phyloP scores from a whole-genome alignment of 441 rosid genomes.

The Metrosideros polymorpha region DNA sequence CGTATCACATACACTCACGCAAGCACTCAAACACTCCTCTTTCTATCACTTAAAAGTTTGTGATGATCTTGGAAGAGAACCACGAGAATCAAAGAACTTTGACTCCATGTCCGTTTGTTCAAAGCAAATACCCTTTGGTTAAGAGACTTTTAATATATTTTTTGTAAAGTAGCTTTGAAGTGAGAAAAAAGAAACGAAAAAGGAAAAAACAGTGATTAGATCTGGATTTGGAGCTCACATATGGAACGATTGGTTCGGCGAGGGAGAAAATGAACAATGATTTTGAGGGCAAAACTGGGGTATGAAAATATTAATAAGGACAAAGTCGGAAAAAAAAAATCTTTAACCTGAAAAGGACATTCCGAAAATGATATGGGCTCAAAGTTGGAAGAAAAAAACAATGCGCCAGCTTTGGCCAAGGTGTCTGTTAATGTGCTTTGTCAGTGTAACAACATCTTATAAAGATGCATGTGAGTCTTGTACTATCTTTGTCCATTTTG shows the following conservation, averaged over 20 bases:
- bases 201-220: not conserved
- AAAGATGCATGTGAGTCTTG: too few species aligned
- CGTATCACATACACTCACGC: not conserved
- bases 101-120: not conserved
- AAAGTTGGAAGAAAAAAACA: too few species aligned
- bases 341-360: not conserved
- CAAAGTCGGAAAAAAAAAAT: not conserved
- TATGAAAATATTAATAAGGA: not conserved
- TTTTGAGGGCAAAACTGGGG: not conserved
- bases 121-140: not conserved
- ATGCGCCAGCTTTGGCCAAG: too few species aligned
- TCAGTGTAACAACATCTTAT: too few species aligned
- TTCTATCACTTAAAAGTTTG: not conserved
- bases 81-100: not conserved
- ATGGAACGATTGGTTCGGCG: not conserved
- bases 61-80: too few species aligned
- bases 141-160: not conserved
- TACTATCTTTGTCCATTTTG: too few species aligned
- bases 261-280: not conserved
- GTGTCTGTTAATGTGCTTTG: too few species aligned
- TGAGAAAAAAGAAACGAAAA: not conserved
- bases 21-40: not conserved
- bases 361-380: too few species aligned
- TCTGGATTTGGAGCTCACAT: not conserved
- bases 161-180: not conserved